Evolutionary conservation across 1,284 basidiomycete genomes (phyloP), one percentile per base, ranked within the genome.

Genomic region (Anthracocystis setariae): DNA sequence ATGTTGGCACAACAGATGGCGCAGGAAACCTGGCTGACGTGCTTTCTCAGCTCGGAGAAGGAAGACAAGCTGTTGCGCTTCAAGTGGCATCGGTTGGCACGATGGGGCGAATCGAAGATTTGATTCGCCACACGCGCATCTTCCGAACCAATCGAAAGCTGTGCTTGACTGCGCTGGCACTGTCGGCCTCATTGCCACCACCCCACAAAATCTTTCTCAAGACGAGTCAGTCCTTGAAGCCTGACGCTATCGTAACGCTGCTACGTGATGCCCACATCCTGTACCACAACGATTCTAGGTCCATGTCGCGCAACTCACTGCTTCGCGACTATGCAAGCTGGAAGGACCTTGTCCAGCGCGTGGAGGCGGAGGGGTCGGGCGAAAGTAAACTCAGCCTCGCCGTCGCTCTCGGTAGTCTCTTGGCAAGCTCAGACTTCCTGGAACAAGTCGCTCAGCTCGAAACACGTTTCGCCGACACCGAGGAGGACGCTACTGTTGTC

Each of bases 291-390:
- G 58, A 67, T 45, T 46, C 54, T 8, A 46, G 58, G 12, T 66
- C 69, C 23, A 64, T 74, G 52, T 64, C 64, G 17, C 54, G 53
- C 17, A 55, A 51, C 53, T 78, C 70, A 45, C 43, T 76, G 27
- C 64, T 78, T 33, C 71, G 78, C 23, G 78, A 80, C 32, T 78
- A 74, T 62, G 58, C 59, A 23, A 69, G 72, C 37, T 80, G 78
- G 78, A 77, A 78, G 32, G 78, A 80, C 45, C 70, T 80, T 10
- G 65, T 70, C 9, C 73, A 80, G 52, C 65, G 77, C 3, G 76
- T 78, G 18, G 76, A 80, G 44, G 78, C 78, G 2, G 78, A 80
- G 44, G 78, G 73, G 1, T 67, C 62, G 3, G 73, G 65, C n/a
- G 73, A 80, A 43, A 65, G 65, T 55, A 72, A 71, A 58, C 60